Evolutionary conservation across 441 rosid species (phyloP), one percentile per base, ranked within the genome.

Genomic region (Manihot esculenta): DNA sequence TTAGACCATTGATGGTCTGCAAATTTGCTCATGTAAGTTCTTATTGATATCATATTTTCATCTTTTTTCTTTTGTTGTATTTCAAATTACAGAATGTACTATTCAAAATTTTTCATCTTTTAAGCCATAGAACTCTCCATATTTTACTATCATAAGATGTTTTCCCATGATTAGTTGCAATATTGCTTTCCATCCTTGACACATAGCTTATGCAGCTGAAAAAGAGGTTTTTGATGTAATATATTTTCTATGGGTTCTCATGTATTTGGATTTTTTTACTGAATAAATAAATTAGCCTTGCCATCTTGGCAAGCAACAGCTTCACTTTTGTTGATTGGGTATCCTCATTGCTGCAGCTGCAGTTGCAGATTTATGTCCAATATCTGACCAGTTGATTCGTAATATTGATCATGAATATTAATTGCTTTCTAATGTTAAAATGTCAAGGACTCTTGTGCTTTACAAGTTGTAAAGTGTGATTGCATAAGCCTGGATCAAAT

Each of bases 1-100:
- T 77, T 94, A 74, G 89, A 86, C 62, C 90, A 79, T 62, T 85
- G 80, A 86, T 35, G 33, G 69, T 58, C 55, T 54, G 54, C 15
- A 68, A 58, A 61, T 38, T 72, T 56, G 65, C 49, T 35, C 7
- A 35, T 65, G 50, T 26, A n/a, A 33, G 65, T 33, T 53, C 27
- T 47, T 35, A 44, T 60, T 69, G 50, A 44, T 61, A 72, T 72
- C 60, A 45, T 53, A 35, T 60, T 57, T 76, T 64, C 35, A 53
- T n/a, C n/a, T n/a, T n/a, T n/a, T n/a, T 51, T 56, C 4, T 30
- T 30, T 30, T 30, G 1, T 66, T 55, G 60, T 64, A 62, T 69
- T 71, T 76, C 67, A 33, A 75, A 71, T 66, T 66, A 62, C 68
- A 69, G 60, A n/a, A n/a, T 30, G 58, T 74, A 58, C 64, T 47